These are phyloP conservation scores for Neurospora sp. DNA, from an alignment of 2,329 filamentous ascomycete genomes.

Conservation along the genomic window DNA sequence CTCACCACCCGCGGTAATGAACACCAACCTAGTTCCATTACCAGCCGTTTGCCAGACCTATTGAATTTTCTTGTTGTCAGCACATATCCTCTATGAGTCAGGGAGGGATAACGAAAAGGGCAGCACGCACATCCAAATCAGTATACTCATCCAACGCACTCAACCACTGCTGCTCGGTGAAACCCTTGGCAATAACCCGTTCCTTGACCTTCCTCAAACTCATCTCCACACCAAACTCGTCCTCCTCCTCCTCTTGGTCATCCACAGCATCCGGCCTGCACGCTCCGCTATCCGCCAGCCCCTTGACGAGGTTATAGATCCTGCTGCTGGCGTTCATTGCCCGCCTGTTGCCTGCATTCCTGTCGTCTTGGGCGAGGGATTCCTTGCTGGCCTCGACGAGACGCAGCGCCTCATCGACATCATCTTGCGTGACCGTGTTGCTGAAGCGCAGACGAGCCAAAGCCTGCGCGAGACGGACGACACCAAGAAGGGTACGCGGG, in stretches of 20 bases:
- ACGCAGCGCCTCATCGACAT: conserved; percentile 89
- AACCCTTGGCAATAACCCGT: conserved; percentile 88
- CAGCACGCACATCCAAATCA: conserved; percentile 67
- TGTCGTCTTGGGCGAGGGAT: conserved; percentile 64
- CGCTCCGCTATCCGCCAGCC: conserved; percentile 75
- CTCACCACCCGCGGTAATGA: conserved; percentile 50
- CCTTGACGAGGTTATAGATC: conserved; percentile 91
- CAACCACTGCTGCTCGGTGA: conserved; percentile 88
- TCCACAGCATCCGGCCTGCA: conserved; percentile 61
- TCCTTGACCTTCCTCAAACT: conserved; percentile 84
- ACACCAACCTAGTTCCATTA: conserved; percentile 60
- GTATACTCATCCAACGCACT: conserved; percentile 84
- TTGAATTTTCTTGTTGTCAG: conserved; percentile 25
- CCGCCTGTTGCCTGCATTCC: conserved; percentile 41
- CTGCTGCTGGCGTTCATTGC: conserved; percentile 75
- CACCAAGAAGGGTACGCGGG: conserved; percentile 82
- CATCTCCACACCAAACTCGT: conserved; percentile 50
- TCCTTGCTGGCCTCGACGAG: conserved; percentile 91
- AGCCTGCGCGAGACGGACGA: conserved; percentile 87
- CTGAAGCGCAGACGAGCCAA: conserved; percentile 86
- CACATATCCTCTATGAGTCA: neutral
- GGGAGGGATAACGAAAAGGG: conserved; percentile 1
- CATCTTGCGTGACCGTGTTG: conserved; percentile 73
- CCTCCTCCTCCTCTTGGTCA: conserved; percentile 42
- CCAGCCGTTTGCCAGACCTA: conserved; percentile 72